Evolutionary conservation across 1,284 basidiomycete genomes (phyloP), one percentile per base, ranked within the genome.

Genomic region (Anthracocystis setariae): DNA sequence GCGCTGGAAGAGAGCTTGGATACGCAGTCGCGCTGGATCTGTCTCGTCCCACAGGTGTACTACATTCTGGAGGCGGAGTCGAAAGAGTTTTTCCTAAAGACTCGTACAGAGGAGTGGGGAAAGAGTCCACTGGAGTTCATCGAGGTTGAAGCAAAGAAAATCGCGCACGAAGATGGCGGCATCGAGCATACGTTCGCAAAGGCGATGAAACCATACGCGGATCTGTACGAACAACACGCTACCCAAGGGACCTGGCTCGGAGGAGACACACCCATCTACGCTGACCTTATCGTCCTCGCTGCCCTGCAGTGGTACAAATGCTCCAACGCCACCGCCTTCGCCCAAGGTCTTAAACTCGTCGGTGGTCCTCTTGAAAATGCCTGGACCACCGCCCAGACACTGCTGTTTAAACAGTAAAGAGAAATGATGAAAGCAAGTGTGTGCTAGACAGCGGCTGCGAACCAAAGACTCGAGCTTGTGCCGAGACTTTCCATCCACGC

Each of bases 241-340:
- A 23, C 2, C 12, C 18, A 52, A 18, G 45, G 35, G 1, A 10
- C 44, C 3, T 64, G 64, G 64, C n/a, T 70, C 7, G 53, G 52
- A 9, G 67, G 61, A 8, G 54, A 65, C 2, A 39, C 33, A 3
- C 42, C 61, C 0, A 48, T 57, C 32, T 70, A 70, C 21, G 61
- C 67, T 2, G 67, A 70, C 37, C 5, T 70, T 4, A 65, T 57
- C 13, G n/a, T 49, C 8, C 15, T 70, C 9, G 61, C 49, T 12
- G 27, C 47, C 13, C 27, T 70, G 37, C 67, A 70, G 37, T 70
- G 67, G 67, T 61, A 47, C 46, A 60, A 56, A 20, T 65, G 67
- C 35, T 53, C 57, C 2, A 60, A 60, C n/a, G 13, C 12, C 0
- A 38, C 48, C 0, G 61, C 61, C 0, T 64, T 63, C 29, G 38